Evolutionary conservation across 345 rosid species (phyloP).

Genomic region (Populus nigra): DNA sequence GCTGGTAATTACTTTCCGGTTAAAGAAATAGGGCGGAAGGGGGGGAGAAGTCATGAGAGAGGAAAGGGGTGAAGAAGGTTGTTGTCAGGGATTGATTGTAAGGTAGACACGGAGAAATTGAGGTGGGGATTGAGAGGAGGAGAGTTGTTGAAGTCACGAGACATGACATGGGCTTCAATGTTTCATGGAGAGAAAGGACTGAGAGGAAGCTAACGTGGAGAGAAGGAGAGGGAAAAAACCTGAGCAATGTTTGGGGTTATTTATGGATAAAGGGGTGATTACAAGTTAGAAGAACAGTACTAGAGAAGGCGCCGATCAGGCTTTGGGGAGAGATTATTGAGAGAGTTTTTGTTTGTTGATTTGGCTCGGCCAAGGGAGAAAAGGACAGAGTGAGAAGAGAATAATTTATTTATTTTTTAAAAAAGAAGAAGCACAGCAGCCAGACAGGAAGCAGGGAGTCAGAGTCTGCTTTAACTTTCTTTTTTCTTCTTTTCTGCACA

Average conservation of each 20-base stretch:
- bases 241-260: constrained; percentile 17
- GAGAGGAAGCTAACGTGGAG: background rate
- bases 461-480: background rate
- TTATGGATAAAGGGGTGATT: constrained; percentile 39
- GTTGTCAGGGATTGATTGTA: background rate
- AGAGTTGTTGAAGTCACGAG: constrained; percentile 36
- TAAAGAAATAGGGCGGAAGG: background rate
- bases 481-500: background rate
- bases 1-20: background rate
- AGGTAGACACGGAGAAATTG: background rate
- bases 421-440: background rate
- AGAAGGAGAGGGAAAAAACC: background rate
- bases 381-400: background rate
- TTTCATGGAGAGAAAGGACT: constrained; percentile 10
- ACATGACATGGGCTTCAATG: constrained; percentile 13
- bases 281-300: background rate
- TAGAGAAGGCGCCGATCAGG: background rate
- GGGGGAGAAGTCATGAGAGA: constrained; percentile 32
- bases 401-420: background rate
- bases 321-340: background rate
- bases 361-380: background rate
- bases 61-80: constrained; percentile 13
- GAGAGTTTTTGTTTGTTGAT: background rate
- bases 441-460: background rate
- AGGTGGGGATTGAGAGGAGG: background rate